Evolutionary conservation across 2,329 filamentous ascomycete species (phyloP), one percentile per base, ranked within the genome.

Genomic region (Cytospora schulzeri): DNA sequence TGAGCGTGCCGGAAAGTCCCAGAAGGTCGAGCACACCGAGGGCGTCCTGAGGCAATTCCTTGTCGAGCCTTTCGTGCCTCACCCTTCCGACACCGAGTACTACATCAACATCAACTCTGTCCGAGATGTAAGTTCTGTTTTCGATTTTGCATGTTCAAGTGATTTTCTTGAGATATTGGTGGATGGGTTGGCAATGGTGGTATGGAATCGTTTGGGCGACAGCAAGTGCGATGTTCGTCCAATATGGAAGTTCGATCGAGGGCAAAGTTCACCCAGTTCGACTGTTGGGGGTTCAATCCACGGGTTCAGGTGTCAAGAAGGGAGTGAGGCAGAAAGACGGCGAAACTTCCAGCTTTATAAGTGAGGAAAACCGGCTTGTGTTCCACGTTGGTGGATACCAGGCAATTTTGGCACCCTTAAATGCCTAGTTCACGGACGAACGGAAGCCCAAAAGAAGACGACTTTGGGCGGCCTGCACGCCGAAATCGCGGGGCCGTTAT

Each of bases 21-120:
- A 97, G 78, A 87, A 93, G 83, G 95, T 99, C 71, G 95, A 99
- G 88, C 90, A 91, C 73, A 89, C 93, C 71, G 87, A 91, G 69
- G 95, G 95, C 78, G 87, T 91, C 69, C 86, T 99, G 77, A 90
- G 93, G 78, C 91, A 96, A 75, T 99, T 99, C 86, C 85, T 99
- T 70, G 93, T 99, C 72, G 95, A 99, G 88, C 95, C 95, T 60
- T 98, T 99, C 76, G 93, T 98, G 68, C 95, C 94, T 74, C 95
- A 99, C 81, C 91, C 93, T 70, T 87, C 93, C 74, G 90, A 93
- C 78, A 97, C 94, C 70, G 95, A 99, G 82, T 98, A 98, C 85
- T 99, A 99, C 83, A 97, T 99, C 85, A 97, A 97, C 89, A 99
- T 99, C 85, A 95, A 97, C 88, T 98, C 95, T 69, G 93, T 97